Base-by-base conservation (phyloP, 2,329 filamentous ascomycete species). In the Diaporthe ampelina region DNA sequence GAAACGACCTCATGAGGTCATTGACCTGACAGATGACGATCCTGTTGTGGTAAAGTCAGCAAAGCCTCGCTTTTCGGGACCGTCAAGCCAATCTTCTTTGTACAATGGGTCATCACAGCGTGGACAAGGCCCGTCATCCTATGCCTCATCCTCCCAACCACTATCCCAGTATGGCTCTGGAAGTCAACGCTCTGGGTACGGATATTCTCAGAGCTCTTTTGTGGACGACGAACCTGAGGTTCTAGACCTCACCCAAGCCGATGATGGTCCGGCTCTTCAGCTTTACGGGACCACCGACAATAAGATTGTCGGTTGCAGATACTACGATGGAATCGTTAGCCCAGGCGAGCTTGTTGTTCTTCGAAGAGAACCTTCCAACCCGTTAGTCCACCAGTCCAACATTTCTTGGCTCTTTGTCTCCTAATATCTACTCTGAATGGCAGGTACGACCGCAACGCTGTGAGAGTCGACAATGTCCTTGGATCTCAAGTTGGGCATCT, bases 401-500 rank as follows among this genome's bases (percentile, higher is more conserved):
- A 29, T 35, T n/a, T 21, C 29, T 52, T 24, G 26, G 9, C 21
- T 40, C 26, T 19, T n/a, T 21, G 45, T 43, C 48, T 37, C 24
- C 45, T 72, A 29, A 63, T 7, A 43, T 69, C 69, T 29, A 52
- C 17, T n/a, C 4, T 32, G 10, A 48, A 63, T 43, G 15, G 24
- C 52, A 75, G 72, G 77, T 94, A 93, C 79, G 94, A 97, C 80
- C 76, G 78, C 8, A 97, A 97, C 83, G 94, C 94, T 0, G 94
- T 97, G 73, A 90, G 91, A 7, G 90, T 97, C 1, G 88, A 94
- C 78, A 97, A 97, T 81, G 94, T 95, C 19, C 89, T 93, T 79
- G 89, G 91, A 21, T 81, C 83, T 10, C 94, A 97, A 79, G 94
- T 97, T 78, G 95, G 95, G 0, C 94, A 97, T 82, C 86, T 97